Percentiles rank a stretch among this genome's conserved stretches.
Conservation (phyloP, 495 filamentous ascomycete species). For the Hypoxylon rickii region DNA sequence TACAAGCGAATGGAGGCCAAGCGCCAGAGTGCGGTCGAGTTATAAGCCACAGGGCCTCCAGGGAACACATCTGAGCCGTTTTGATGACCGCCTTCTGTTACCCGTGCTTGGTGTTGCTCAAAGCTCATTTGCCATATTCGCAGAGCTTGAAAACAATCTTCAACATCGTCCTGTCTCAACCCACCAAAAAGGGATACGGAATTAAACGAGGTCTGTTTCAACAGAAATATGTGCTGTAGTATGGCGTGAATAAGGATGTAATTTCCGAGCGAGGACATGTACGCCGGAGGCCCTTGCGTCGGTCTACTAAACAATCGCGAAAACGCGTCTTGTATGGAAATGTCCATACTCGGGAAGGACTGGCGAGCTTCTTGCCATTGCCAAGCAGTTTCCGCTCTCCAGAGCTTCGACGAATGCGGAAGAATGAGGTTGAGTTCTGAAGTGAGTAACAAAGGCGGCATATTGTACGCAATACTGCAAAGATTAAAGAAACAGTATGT, state of each 20-base stretch:
- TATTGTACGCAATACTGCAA: conserved; percentile 62
- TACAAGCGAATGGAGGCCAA: conserved; percentile 71
- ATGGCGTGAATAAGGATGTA: conserved; percentile 71
- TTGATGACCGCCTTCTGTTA: conserved; percentile 43
- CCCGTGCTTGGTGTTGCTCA: conserved; percentile 55
- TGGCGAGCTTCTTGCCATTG: conserved; percentile 56
- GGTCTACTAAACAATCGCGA: conserved; percentile 51
- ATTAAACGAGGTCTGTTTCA: conserved; percentile 62
- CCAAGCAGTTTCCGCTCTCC: conserved; percentile 56
- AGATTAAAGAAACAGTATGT: conserved; percentile 64
- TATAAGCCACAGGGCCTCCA: conserved; percentile 67
- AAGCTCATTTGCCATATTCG: conserved; percentile 67
- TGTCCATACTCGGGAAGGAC: conserved; percentile 47
- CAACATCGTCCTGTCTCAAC: conserved; percentile 58
- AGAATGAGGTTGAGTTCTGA: conserved; percentile 66
- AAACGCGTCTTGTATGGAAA: conserved; percentile 56
- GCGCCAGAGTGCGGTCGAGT: conserved; percentile 66
- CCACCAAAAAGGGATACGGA: conserved; percentile 52
- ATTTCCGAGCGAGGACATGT: conserved; percentile 65
- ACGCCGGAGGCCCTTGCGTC: conserved; percentile 52
- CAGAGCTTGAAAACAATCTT: conserved; percentile 62
- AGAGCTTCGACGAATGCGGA: conserved; percentile 58
- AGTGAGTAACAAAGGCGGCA: conserved; percentile 60
- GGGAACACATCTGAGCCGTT: conserved; percentile 48
- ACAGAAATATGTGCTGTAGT: conserved; percentile 69